Conservation (phyloP, 257 asterid species). For the Penstemon newberryi region DNA sequence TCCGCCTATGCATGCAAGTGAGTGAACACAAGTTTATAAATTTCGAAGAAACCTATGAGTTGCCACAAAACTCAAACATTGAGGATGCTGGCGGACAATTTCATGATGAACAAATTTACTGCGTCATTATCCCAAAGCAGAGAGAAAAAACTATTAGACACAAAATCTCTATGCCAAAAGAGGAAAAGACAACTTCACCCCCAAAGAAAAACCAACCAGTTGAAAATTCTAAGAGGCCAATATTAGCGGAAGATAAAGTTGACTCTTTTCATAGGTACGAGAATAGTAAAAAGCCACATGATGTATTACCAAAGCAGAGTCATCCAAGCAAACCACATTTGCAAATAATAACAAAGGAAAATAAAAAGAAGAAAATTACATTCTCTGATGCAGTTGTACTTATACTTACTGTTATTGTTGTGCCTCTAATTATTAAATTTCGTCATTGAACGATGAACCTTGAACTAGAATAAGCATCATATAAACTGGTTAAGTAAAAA, state of each 20-base stretch:
- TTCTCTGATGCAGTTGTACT: not conserved
- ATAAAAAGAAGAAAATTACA: not conserved
- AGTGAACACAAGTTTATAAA: constrained; percentile 33
- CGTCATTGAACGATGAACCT: not conserved
- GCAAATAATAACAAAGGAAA: constrained; percentile 8
- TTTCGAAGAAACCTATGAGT: constrained; percentile 33
- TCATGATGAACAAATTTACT: constrained; percentile 29
- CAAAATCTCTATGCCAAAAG: constrained; percentile 12
- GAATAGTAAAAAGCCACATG: not conserved
- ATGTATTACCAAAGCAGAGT: not conserved
- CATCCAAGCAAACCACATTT: constrained; percentile 8
- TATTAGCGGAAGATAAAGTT: not conserved
- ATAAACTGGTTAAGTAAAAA: not conserved
- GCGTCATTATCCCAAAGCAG: constrained; percentile 33
- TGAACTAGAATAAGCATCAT: not conserved
- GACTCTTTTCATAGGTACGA: constrained; percentile 1
- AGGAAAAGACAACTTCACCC: not conserved
- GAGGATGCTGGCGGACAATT: constrained; percentile 32
- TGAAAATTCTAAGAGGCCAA: not conserved
- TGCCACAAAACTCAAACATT: constrained; percentile 26
- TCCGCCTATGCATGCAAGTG: not conserved
- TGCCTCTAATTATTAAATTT: constrained; percentile 16
- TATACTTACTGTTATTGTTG: not conserved
- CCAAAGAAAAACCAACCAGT: not conserved
- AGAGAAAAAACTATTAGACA: not conserved